Percentiles rank a stretch among this genome's conserved stretches.
Evolutionary conservation across 768 basidiomycete species (phyloP).

Genomic region (Candolleomyces eurysporus): DNA sequence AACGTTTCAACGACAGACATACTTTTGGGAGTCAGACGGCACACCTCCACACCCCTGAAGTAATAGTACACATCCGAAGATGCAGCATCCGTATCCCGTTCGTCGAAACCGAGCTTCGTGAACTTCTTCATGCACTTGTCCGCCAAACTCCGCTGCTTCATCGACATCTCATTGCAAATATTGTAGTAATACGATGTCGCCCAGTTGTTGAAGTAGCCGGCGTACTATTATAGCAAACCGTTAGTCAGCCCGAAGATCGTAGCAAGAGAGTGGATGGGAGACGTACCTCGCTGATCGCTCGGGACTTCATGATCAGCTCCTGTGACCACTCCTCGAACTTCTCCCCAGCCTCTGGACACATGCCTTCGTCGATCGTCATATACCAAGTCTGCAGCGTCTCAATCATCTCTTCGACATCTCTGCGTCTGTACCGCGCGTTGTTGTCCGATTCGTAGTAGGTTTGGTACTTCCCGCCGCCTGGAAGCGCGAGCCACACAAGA

Average conservation of each 20-base stretch:
- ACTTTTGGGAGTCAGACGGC: not conserved
- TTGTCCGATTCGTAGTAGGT: slow-evolving; percentile 2
- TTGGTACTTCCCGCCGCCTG: slow-evolving; percentile 7
- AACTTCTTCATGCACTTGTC: slow-evolving; percentile 7
- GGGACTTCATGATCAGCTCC: not conserved
- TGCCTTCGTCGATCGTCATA: slow-evolving; percentile 10
- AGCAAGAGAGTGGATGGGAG: not conserved
- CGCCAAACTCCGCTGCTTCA: not conserved
- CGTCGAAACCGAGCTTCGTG: slow-evolving; percentile 1
- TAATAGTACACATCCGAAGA: slow-evolving; percentile 3
- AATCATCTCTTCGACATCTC: slow-evolving; percentile 9
- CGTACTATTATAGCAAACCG: not conserved
- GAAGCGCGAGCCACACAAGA: too few species aligned
- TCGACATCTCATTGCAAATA: not conserved
- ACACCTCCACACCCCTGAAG: slow-evolving; percentile 2
- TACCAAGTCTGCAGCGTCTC: slow-evolving; percentile 4
- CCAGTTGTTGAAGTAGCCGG: not conserved
- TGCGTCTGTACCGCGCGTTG: slow-evolving; percentile 8
- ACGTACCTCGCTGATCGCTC: not conserved
- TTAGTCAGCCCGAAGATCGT: not conserved
- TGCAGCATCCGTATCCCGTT: slow-evolving; percentile 1
- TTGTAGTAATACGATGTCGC: not conserved
- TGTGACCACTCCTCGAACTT: slow-evolving; percentile 4
- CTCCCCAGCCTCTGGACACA: slow-evolving; percentile 8
- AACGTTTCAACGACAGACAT: not conserved